These are phyloP conservation scores for Stagonosporopsis cucurbitacearum DNA, from an alignment of 2,329 filamentous ascomycete species.

Conservation along the genomic window DNA sequence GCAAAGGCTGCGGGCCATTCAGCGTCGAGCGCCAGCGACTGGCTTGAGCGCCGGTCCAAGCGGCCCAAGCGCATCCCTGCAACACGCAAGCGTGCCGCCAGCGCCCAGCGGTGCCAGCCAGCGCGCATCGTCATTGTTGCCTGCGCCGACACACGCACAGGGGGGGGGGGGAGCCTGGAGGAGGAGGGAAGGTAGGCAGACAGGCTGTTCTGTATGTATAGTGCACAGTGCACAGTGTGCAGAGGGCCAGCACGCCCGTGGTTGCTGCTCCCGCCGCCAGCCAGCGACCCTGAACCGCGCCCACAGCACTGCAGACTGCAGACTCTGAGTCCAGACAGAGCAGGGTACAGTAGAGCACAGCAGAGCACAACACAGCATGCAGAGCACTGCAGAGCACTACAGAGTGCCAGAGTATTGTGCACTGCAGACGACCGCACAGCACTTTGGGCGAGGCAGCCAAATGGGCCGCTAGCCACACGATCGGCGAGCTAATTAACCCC, in stretches of 20 bases:
- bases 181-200: no score
- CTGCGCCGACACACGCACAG: neutral
- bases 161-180: neutral
- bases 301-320: slow-evolving; percentile 8
- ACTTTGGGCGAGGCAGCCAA: slow-evolving; percentile 12
- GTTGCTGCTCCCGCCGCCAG: neutral
- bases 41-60: slow-evolving; percentile 25
- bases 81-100: slow-evolving; percentile 14
- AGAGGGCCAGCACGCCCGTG: neutral
- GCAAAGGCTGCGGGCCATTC: slow-evolving; percentile 27
- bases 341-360: no score
- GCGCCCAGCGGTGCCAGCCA: neutral
- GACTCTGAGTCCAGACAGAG: no score
- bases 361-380: no score
- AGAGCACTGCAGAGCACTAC: no score
- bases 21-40: slow-evolving; percentile 25
- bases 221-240: no score
- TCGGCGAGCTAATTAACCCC: slow-evolving; percentile 25
- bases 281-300: neutral
- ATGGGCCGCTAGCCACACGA: slow-evolving; percentile 18
- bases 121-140: slow-evolving; percentile 1
- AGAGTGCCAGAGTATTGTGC: no score
- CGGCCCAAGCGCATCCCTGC: slow-evolving; percentile 30
- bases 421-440: slow-evolving; percentile 9
- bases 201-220: no score